phyloP scores from a whole-genome alignment of 2,329 filamentous ascomycete species.

The Immersiporthe knoxdaviesiana region DNA sequence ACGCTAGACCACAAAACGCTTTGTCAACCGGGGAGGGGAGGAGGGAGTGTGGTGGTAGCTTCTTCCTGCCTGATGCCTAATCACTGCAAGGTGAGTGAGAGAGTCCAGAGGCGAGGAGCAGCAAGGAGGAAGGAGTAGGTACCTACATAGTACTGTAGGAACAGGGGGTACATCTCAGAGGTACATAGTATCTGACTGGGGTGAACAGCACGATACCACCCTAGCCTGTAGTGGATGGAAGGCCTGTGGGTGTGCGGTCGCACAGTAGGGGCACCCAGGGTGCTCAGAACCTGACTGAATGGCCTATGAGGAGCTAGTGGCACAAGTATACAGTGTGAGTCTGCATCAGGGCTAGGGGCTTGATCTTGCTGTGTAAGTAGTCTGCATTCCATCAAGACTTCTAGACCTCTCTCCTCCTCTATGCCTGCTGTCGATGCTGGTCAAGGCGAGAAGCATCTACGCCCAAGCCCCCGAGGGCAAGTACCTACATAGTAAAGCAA shows the following conservation, averaged over 20 bases:
- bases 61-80: constrained; percentile 7
- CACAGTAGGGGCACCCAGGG: no score
- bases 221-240: neutral
- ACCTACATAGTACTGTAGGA: no score
- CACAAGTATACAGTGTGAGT: neutral
- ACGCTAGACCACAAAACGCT: constrained; percentile 14
- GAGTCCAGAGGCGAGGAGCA: neutral
- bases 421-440: neutral
- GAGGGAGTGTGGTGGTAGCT: constrained; percentile 3
- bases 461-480: neutral
- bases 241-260: neutral
- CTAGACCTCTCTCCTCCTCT: neutral
- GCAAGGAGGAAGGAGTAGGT: neutral
- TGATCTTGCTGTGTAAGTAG: neutral
- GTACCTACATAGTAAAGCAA: neutral
- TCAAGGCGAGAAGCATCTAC: neutral
- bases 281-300: neutral
- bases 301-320: neutral
- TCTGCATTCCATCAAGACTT: neutral
- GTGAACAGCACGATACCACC: neutral
- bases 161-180: neutral
- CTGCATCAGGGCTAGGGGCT: neutral
- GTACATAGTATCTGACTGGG: neutral
- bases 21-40: constrained; percentile 13
- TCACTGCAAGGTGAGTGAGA: constrained; percentile 5